Base-by-base conservation (phyloP, 768 basidiomycete species). In the Lanmaoa rubissima region DNA sequence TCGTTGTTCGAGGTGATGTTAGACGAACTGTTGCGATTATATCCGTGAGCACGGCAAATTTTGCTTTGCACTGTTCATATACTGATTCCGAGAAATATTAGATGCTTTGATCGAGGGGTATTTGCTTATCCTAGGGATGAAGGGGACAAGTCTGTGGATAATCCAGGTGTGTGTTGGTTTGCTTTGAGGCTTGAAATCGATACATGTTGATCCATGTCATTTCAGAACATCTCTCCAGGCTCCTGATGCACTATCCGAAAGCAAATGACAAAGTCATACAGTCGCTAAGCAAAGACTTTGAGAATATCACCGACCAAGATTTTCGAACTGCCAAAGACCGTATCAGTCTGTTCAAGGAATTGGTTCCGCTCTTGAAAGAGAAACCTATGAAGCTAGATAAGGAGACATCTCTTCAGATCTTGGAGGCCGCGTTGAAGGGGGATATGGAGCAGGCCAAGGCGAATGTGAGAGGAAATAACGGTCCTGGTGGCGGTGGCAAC, bases 1-100 rank as follows among this genome's bases (percentile, higher is more conserved):
- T 58, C 66, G 16, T 2, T 73, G 46, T 64, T 64, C 8, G 68
- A 70, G 21, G 65, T 60, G 4, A 53, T 69, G 42, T 14, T 76
- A 10, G 64, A 70, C 9, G 51, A 61, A 12, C 53, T 65, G 10
- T 16, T 58, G n/a, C 31, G 16, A 14, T 10, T 57, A 4, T 76
- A 68, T 59, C 68, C 68, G 68, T 69, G 53, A 54, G 68, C 54
- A 8, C 0, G 8, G 11, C 0, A n/a, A 34, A 1, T 16, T 4
- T 46, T 24, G 2, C 7, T 45, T 24, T 1, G 17, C 16, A 5
- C 34, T n/a, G 35, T 31, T 52, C 19, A 9, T 51, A 5, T n/a
- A 24, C 49, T 47, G 10, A 53, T 12, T 16, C 0, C 5, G 0
- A 12, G 10, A 19, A 21, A 26, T n/a, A 0, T 38, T 9, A 70